Conservation (phyloP, 148 eudicot species). For the Camellia sinensis region DNA sequence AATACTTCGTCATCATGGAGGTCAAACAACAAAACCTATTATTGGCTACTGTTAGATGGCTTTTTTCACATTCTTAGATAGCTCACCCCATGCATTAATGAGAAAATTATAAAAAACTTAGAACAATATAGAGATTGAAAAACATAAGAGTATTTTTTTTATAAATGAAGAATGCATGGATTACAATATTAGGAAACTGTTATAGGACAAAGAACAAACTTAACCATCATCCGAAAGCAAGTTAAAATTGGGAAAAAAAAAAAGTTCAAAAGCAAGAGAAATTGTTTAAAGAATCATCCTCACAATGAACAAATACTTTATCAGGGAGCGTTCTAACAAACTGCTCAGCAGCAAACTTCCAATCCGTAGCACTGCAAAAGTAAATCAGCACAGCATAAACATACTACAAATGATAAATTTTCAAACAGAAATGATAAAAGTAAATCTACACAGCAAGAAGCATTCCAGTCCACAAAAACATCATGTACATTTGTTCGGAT, state of each 20-base stretch:
- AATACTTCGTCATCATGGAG: neutral
- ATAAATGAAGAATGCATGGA: neutral
- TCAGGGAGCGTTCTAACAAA: slow-evolving; percentile 75
- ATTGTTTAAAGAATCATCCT: slow-evolving; percentile 31
- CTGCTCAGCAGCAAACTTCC: slow-evolving; percentile 93
- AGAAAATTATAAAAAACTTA: neutral
- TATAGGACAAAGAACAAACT: neutral
- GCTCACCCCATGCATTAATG: slow-evolving; percentile 1
- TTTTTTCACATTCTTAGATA: neutral
- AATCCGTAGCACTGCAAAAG: slow-evolving; percentile 66
- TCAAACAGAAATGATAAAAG: neutral
- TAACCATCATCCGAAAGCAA: no score
- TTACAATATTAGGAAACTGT: neutral
- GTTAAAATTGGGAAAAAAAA: no score
- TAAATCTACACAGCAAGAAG: neutral
- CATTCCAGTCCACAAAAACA: slow-evolving; percentile 1
- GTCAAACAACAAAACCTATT: neutral
- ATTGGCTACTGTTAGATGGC: neutral
- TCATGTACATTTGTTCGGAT: neutral
- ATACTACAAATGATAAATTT: neutral
- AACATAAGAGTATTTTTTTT: neutral
- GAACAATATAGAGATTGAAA: neutral
- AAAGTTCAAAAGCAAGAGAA: neutral
- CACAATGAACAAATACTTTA: slow-evolving; percentile 93
- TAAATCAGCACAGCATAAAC: slow-evolving; percentile 8